These are phyloP conservation scores for Lagerstroemia speciosa DNA, from an alignment of 345 rosid genomes.

Conservation along the genomic window DNA sequence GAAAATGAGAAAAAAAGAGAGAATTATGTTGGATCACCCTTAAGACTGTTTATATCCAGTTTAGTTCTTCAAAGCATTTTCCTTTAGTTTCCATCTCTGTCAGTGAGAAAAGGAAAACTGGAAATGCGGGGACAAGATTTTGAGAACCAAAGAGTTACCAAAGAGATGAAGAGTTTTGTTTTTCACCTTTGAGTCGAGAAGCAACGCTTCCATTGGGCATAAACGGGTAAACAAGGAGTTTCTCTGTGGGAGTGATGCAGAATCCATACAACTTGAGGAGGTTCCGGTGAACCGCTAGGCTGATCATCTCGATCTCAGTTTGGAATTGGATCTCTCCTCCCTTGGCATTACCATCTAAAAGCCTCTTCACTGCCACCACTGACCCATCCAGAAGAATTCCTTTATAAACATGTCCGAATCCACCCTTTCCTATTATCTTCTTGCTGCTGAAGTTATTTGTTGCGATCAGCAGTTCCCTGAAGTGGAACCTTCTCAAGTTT, in stretches of 20 bases:
- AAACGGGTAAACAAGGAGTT: conserved; percentile 84
- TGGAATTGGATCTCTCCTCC: conserved; percentile 22
- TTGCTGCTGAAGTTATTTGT: conserved; percentile 81
- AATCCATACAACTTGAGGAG: conserved; percentile 83
- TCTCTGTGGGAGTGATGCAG: conserved; percentile 74
- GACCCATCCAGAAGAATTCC: conserved; percentile 77
- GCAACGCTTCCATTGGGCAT: conserved; percentile 99
- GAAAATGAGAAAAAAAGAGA: no score
- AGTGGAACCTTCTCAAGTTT: conserved; percentile 75
- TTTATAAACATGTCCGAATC: conserved; percentile 87
- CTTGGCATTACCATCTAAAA: conserved; percentile 47
- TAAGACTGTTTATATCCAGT: no score
- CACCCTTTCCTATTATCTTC: conserved; percentile 87
- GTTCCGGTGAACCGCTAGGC: conserved; percentile 91
- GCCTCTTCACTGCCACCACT: conserved; percentile 85
- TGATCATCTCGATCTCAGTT: conserved; percentile 88
- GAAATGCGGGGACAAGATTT: background rate
- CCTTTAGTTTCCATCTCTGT: no score
- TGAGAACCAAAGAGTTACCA: background rate
- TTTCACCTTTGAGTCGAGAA: conserved; percentile 76
- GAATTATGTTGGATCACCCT: no score
- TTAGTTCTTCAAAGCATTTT: no score
- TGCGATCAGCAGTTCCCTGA: conserved; percentile 78
- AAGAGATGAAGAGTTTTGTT: background rate
- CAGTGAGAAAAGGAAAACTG: no score